Evolutionary conservation across 2,329 filamentous ascomycete species (phyloP), one percentile per base, ranked within the genome.

Genomic region (Sporothrix phasma): DNA sequence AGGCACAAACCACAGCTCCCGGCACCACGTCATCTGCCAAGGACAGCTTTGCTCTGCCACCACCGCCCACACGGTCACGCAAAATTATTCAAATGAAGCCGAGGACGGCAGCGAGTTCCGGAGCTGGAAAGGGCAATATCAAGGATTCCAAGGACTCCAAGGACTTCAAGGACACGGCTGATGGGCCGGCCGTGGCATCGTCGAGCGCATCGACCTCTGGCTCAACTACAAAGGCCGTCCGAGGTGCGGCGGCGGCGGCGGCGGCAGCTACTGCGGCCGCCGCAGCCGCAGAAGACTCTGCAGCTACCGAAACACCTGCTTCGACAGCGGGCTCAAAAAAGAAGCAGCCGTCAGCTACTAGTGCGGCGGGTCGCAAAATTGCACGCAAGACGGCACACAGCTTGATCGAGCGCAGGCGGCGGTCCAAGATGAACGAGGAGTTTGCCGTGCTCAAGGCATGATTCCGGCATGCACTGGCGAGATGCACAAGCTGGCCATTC

Each of bases 61-160:
- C 94, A 10, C 94, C 93, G 17, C 94, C 94, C 0, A 96, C 92
- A 3, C 83, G 93, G 67, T 90, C 91, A 47, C 88, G 93, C 71
- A 97, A 95, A 78, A 97, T 99, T 73, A 97, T 97, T 65, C 93
- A 97, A 77, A 96, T 97, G 92, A 96, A 96, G 76, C 93, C 84
- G 19, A 76, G 79, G 29, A 67, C 67, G 62, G n/a, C 59, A 56
- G 68, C 24, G 72, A 71, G 66, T 69, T 70, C 45, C 67, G 69
- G 19, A 24, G 6, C 54, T 4, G 39, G 26, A n/a, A 62, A 54
- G 31, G 46, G n/a, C 11, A 22, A 26, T 3, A n/a, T 24, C 13
- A 53, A 26, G 22, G 64, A 54, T 10, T 10, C 46, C 34, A 53
- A 26, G 29, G 64, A 60, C 6, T 5, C 45, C 15, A 60, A 46